Evolutionary conservation across 805 yeast species (phyloP).

Genomic region (Schwanniomyces pseudopolymorphus): DNA sequence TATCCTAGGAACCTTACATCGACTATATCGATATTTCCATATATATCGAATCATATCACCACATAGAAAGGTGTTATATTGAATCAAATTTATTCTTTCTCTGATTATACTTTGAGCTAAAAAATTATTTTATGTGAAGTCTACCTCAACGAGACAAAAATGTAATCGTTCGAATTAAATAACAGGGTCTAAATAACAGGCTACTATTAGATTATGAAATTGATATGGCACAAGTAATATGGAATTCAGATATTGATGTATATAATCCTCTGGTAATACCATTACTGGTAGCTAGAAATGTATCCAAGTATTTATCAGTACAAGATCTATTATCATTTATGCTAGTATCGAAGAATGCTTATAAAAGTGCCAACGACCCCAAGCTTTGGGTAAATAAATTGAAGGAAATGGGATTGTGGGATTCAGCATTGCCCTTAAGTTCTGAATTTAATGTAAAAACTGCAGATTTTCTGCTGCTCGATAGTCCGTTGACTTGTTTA

Average conservation of each 20-base stretch:
- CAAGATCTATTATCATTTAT: slow-evolving; percentile 40
- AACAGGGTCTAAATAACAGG: not conserved
- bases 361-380: slow-evolving; percentile 38
- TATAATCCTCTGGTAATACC: slow-evolving; percentile 41
- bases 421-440: slow-evolving; percentile 11
- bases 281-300: slow-evolving; percentile 32
- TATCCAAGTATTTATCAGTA: slow-evolving; percentile 33
- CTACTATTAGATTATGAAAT: not conserved
- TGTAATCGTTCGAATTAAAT: not conserved
- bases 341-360: slow-evolving; percentile 37
- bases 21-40: slow-evolving; percentile 8
- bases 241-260: slow-evolving; percentile 48
- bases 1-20: not conserved
- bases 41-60: slow-evolving; percentile 6
- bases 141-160: not conserved
- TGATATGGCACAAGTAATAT: slow-evolving; percentile 43
- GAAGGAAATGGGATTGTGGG: slow-evolving; percentile 39
- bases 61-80: slow-evolving; percentile 1
- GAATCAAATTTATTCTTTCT: not conserved
- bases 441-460: not conserved
- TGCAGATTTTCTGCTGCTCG: slow-evolving; percentile 6
- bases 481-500: slow-evolving; percentile 37
- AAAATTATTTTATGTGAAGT: not conserved
- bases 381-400: slow-evolving; percentile 38
- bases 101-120: not conserved